Percentiles rank a stretch among this genome's conserved stretches.
phyloP scores from a whole-genome alignment of 768 basidiomycete genomes.

The Podaxis sp. region DNA sequence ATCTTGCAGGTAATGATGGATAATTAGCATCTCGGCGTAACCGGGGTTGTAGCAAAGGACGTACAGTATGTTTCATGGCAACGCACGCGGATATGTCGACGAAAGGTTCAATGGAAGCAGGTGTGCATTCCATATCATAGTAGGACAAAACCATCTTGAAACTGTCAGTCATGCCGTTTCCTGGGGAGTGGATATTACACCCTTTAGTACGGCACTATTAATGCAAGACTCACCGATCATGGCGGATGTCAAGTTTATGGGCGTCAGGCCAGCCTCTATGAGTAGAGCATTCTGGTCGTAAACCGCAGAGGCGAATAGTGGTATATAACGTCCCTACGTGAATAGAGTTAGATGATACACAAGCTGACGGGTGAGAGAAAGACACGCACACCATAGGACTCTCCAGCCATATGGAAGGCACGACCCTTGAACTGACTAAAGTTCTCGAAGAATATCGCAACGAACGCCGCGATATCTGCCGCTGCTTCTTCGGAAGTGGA shows the following conservation, averaged over 20 bases:
- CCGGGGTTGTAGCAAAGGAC: conserved; percentile 13
- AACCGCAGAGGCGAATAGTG: conserved; percentile 72
- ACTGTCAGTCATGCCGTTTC: conserved; percentile 61
- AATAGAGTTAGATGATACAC: not conserved
- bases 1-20: conserved; percentile 31
- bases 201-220: not conserved
- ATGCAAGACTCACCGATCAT: conserved; percentile 50
- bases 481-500: conserved; percentile 79
- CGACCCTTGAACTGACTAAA: conserved; percentile 70
- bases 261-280: conserved; percentile 45
- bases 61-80: conserved; percentile 54
- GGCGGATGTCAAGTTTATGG: conserved; percentile 62
- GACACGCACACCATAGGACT: conserved; percentile 63
- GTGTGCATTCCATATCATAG: conserved; percentile 52
- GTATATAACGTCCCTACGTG: conserved; percentile 60
- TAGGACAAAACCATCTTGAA: conserved; percentile 37
- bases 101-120: conserved; percentile 43
- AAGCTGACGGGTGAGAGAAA: not conserved
- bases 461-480: conserved; percentile 68
- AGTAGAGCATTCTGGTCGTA: conserved; percentile 65
- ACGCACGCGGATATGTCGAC: conserved; percentile 47
- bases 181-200: conserved; percentile 20
- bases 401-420: conserved; percentile 69
- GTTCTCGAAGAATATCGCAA: conserved; percentile 75
- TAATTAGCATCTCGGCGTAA: not conserved